These are phyloP conservation scores for Phaeosphaeriaceae sp. DNA, from an alignment of 2,329 filamentous ascomycete genomes.

Conservation along the genomic window DNA sequence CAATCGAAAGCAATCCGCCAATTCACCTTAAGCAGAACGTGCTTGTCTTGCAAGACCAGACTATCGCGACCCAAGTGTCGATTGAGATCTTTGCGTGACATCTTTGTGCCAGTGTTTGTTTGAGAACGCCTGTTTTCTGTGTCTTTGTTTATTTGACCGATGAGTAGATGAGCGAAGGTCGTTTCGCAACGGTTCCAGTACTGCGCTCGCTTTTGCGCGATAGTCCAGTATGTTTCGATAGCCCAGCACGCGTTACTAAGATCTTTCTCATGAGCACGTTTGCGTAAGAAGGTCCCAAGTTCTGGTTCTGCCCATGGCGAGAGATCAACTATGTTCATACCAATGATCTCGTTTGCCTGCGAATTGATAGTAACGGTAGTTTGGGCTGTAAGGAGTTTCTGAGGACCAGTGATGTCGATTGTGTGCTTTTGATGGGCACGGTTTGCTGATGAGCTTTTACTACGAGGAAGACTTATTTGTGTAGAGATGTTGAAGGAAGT, in stretches of 20 bases:
- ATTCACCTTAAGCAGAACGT: conserved; percentile 59
- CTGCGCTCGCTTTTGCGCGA: conserved; percentile 65
- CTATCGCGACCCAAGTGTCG: conserved; percentile 48
- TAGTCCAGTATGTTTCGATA: conserved; percentile 70
- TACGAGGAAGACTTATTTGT: conserved; percentile 46
- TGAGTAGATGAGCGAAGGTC: conserved; percentile 50
- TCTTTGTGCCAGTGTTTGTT: conserved; percentile 11
- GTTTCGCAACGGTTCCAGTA: conserved; percentile 65
- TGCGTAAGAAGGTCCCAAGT: conserved; percentile 60
- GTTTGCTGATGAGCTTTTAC: conserved; percentile 17
- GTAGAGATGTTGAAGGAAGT: conserved; percentile 70
- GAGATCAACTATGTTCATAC: conserved; percentile 62
- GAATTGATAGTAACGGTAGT: conserved; percentile 63
- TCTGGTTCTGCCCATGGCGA: conserved; percentile 66
- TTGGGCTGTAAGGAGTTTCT: conserved; percentile 64
- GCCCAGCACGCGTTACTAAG: conserved; percentile 69
- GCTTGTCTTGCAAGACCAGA: conserved; percentile 40
- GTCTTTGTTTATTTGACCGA: conserved; percentile 17
- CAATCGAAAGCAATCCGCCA: conserved; percentile 74
- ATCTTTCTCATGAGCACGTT: conserved; percentile 55
- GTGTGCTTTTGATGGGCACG: conserved; percentile 51
- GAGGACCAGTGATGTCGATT: conserved; percentile 59
- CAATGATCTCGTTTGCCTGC: conserved; percentile 55
- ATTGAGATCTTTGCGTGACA: conserved; percentile 57
- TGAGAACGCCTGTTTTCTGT: conserved; percentile 26